Conservation (phyloP, 352 stramenopile species). For the Saprolegnia parasitica region DNA sequence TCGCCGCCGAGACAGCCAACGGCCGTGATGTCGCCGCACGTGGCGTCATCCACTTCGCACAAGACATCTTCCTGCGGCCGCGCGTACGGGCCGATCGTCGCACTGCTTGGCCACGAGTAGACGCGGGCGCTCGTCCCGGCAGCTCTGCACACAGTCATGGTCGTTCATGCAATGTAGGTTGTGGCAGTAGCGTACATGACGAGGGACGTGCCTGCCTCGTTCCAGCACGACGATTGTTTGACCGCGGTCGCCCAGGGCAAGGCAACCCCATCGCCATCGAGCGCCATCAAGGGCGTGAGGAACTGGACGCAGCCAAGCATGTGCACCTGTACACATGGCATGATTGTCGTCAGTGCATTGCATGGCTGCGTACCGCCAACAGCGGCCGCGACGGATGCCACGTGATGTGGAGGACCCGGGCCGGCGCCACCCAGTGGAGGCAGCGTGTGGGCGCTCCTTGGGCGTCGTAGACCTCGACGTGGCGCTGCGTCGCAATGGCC, state of each 20-base stretch:
- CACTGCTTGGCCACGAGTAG: not conserved
- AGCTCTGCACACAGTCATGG: not conserved
- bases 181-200: too few relatives aligned
- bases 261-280: not conserved
- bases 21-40: not conserved
- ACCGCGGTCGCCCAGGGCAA: not conserved
- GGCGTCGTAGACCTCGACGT: not conserved
- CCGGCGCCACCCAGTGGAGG: not conserved
- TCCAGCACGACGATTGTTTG: conserved; percentile 6
- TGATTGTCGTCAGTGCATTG: too few relatives aligned
- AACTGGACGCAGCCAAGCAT: not conserved
- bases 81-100: not conserved
- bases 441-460: not conserved
- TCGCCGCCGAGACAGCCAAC: not conserved
- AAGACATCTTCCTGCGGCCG: not conserved
- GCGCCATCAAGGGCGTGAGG: not conserved
- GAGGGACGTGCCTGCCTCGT: not conserved
- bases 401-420: not conserved
- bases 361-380: not conserved
- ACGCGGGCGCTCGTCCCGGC: not conserved
- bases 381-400: not conserved
- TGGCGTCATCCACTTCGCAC: not conserved
- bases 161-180: not conserved
- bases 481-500: not conserved
- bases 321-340: not conserved